phyloP scores from a whole-genome alignment of 2,329 filamentous ascomycete species.

The Aspergillus arachidicola region DNA sequence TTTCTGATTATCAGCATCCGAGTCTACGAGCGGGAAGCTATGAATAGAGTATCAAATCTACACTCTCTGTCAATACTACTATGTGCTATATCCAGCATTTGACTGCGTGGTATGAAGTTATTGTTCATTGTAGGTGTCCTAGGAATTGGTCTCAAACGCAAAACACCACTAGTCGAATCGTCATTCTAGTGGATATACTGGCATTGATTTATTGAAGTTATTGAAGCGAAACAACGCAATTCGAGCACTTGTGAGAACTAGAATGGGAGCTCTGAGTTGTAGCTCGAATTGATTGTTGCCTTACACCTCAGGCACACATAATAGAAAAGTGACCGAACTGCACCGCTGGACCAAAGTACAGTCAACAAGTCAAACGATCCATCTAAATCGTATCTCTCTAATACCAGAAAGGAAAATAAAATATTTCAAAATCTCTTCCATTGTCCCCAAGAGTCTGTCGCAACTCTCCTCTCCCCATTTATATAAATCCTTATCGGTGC shows the following conservation, averaged over 20 bases:
- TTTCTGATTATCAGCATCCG: conserved; percentile 6
- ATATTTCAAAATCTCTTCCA: neutral
- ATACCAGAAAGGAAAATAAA: neutral
- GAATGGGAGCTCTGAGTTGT: too few species aligned
- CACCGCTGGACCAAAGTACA: neutral
- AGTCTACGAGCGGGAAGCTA: conserved; percentile 11
- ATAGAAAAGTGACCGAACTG: neutral
- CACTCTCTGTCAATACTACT: conserved; percentile 12
- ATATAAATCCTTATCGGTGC: neutral
- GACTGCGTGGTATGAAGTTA: neutral
- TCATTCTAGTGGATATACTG: neutral
- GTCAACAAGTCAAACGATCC: neutral
- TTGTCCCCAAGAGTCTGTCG: neutral
- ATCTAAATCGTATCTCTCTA: neutral
- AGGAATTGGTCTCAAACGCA: neutral
- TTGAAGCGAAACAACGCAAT: neutral
- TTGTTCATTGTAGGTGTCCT: neutral
- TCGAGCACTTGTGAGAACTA: neutral
- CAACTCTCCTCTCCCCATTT: neutral
- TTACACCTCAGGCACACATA: neutral
- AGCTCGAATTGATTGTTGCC: neutral
- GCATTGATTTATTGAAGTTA: too few species aligned
- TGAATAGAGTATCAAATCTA: conserved; percentile 19
- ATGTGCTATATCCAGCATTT: neutral
- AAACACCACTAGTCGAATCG: neutral